A percentile compares a stretch with the other conserved stretches of the same genome.
Conservation (phyloP, 208 protist genomes). For the Strigomonas culicis region DNA sequence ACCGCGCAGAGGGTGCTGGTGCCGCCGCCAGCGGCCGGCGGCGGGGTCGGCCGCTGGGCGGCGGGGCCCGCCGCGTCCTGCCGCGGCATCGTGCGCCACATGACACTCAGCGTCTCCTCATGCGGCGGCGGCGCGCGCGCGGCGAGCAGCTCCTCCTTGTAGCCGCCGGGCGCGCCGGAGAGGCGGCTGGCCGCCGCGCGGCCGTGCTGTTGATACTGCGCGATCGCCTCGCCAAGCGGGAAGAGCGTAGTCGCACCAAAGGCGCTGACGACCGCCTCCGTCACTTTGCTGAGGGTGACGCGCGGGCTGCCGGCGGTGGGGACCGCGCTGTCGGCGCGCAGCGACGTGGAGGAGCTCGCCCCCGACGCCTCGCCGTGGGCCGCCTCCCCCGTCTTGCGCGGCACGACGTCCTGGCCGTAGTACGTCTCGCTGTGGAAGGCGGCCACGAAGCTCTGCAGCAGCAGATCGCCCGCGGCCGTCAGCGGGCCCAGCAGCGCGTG, state of each 20-base stretch:
- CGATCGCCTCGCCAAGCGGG: not conserved
- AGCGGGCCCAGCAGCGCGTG: not conserved
- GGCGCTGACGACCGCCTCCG: not conserved
- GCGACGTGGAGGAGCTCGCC: too few species aligned
- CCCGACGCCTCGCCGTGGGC: too few species aligned
- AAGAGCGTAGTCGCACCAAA: not conserved
- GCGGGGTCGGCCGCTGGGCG: too few species aligned
- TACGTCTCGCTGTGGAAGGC: not conserved
- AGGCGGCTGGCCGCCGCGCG: too few species aligned
- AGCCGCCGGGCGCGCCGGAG: not conserved
- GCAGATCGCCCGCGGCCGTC: not conserved
- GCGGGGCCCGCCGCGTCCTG: not conserved
- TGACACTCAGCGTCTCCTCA: not conserved
- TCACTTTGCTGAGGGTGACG: not conserved
- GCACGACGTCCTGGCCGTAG: not conserved
- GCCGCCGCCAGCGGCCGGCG: too few species aligned
- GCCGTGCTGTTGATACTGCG: not conserved
- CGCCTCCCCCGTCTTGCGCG: not conserved
- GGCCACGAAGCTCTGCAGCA: not conserved
- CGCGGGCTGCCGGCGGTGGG: not conserved
- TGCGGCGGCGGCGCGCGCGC: not conserved
- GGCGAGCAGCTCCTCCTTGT: not conserved
- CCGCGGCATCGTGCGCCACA: not conserved
- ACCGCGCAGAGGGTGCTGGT: not conserved
- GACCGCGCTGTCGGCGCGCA: too few species aligned